phyloP scores from a whole-genome alignment of 1,139 yeast genomes.

The Scheffersomyces cryptocercus region DNA sequence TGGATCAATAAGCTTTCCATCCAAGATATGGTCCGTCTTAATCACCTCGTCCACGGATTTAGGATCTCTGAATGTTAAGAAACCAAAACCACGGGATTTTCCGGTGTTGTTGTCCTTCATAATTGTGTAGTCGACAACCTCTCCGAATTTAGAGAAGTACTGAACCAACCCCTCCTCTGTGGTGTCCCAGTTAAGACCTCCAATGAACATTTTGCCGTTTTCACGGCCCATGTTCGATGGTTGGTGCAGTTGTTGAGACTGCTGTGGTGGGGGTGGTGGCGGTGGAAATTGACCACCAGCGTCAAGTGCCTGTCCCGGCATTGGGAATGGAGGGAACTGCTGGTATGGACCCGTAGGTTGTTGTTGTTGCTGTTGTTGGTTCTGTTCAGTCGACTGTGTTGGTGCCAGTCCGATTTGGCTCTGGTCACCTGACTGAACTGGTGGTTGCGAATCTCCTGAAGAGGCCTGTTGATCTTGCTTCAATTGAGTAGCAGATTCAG shows the following conservation, averaged over 20 bases:
- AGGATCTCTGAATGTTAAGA: slow-evolving; percentile 83
- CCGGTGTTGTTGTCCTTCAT: slow-evolving; percentile 94
- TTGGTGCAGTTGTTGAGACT: slow-evolving; percentile 13
- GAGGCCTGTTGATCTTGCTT: slow-evolving; percentile 8
- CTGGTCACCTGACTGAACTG: not conserved
- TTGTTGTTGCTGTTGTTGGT: slow-evolving; percentile 7
- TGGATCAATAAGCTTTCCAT: slow-evolving; percentile 97
- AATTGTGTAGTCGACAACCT: slow-evolving; percentile 83
- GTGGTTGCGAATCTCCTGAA: slow-evolving; percentile 19
- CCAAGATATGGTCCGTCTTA: slow-evolving; percentile 84
- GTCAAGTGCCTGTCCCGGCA: not conserved
- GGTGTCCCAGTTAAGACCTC: slow-evolving; percentile 98
- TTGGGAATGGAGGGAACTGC: slow-evolving; percentile 5
- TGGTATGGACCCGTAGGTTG: slow-evolving; percentile 8
- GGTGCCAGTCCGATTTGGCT: too few species aligned
- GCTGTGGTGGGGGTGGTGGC: slow-evolving; percentile 2
- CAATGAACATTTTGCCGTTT: slow-evolving; percentile 93
- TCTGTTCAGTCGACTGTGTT: not conserved
- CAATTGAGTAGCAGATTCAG: slow-evolving; percentile 7
- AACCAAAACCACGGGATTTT: slow-evolving; percentile 95
- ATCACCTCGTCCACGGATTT: slow-evolving; percentile 85
- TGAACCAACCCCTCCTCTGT: slow-evolving; percentile 80
- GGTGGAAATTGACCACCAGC: slow-evolving; percentile 1
- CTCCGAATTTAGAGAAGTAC: slow-evolving; percentile 89
- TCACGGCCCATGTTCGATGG: slow-evolving; percentile 46